Evolutionary conservation across 345 rosid species (phyloP).

Genomic region (Odontarrhena argentea): DNA sequence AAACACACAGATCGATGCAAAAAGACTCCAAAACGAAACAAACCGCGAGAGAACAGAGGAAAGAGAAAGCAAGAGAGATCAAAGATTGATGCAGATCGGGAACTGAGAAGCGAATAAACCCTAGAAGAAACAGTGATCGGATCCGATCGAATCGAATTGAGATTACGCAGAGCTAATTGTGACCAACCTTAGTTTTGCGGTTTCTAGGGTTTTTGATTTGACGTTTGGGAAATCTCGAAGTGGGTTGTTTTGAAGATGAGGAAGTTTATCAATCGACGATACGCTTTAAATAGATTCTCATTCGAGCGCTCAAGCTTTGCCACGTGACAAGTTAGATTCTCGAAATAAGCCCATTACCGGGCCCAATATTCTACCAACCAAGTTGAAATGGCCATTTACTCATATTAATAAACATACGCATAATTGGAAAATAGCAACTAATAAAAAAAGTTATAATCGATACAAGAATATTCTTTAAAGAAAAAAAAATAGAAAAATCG

Average conservation of each 20-base stretch:
- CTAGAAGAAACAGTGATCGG: not conserved
- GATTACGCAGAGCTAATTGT: not conserved
- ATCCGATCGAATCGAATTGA: slow-evolving; percentile 23
- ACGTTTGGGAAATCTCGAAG: slow-evolving; percentile 35
- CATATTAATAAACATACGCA: not conserved
- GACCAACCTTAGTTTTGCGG: slow-evolving; percentile 25
- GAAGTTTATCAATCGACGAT: not conserved
- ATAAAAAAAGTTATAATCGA: too few relatives aligned
- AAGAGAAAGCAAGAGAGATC: not conserved
- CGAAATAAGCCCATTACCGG: not conserved
- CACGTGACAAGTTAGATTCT: slow-evolving; percentile 33
- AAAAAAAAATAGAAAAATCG: too few relatives aligned
- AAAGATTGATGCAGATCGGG: slow-evolving; percentile 14
- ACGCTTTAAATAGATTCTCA: slow-evolving; percentile 39
- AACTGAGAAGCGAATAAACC: slow-evolving; percentile 18
- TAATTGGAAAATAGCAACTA: not conserved
- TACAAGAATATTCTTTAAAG: too few relatives aligned
- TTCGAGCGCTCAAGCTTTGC: slow-evolving; percentile 39
- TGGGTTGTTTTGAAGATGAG: slow-evolving; percentile 27
- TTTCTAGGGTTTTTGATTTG: slow-evolving; percentile 37
- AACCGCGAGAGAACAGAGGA: slow-evolving; percentile 1
- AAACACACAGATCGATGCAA: slow-evolving; percentile 18
- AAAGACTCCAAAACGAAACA: not conserved
- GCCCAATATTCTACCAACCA: not conserved
- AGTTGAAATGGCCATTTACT: not conserved